phyloP scores from a whole-genome alignment of 1,284 basidiomycete genomes.

The Malassezia obtusa region DNA sequence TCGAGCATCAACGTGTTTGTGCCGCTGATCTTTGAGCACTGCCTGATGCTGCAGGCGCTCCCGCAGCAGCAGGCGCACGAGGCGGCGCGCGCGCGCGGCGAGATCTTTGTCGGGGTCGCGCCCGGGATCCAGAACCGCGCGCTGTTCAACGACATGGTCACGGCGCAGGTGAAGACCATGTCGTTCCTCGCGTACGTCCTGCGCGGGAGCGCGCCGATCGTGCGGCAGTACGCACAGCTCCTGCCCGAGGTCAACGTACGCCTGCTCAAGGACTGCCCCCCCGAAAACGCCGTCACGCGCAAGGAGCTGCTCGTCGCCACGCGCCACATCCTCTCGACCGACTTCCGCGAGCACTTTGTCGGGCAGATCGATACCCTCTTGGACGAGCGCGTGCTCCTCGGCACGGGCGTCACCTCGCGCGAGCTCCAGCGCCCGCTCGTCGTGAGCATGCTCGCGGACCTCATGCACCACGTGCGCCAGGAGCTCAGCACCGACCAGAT shows the following conservation, averaged over 20 bases:
- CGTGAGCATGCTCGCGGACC: conserved; percentile 81
- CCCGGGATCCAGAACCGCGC: conserved; percentile 58
- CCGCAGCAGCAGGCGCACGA: conserved; percentile 75
- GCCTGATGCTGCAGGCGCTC: conserved; percentile 56
- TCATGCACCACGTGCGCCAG: conserved; percentile 79
- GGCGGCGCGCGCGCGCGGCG: conserved; percentile 65
- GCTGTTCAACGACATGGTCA: conserved; percentile 78
- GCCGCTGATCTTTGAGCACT: conserved; percentile 50
- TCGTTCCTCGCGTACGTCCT: conserved; percentile 88
- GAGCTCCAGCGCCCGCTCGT: conserved; percentile 70
- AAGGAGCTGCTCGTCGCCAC: conserved; percentile 88
- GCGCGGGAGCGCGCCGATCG: conserved; percentile 61
- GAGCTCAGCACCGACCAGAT: conserved; percentile 75
- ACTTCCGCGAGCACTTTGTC: conserved; percentile 70
- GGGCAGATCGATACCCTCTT: conserved; percentile 80
- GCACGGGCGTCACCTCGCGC: conserved; percentile 64
- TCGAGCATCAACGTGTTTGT: conserved; percentile 66
- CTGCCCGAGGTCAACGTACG: conserved; percentile 74
- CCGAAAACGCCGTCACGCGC: conserved; percentile 62
- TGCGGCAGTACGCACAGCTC: conserved; percentile 68
- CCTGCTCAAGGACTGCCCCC: conserved; percentile 84
- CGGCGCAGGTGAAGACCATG: conserved; percentile 74
- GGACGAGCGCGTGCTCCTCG: conserved; percentile 82
- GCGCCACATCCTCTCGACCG: conserved; percentile 75
- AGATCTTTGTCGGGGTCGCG: conserved; percentile 77